Percentiles rank a stretch among this genome's conserved stretches.
phyloP scores from a whole-genome alignment of 2,329 filamentous ascomycete genomes.

The Arthrocladium fulminans region DNA sequence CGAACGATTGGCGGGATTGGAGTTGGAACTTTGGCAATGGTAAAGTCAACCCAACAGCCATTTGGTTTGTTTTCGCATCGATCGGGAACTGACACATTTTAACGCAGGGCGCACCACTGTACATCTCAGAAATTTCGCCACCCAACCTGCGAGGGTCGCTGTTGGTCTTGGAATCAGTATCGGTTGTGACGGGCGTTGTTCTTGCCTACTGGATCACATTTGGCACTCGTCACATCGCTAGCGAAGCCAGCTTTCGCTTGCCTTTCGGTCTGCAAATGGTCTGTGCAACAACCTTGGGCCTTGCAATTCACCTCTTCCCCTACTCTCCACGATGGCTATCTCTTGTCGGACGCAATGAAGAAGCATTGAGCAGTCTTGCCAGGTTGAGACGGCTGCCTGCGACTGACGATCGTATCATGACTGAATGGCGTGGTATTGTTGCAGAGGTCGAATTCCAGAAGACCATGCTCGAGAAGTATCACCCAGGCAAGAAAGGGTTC shows the following conservation, averaged over 20 bases:
- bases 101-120: constrained; percentile 14
- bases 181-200: constrained; percentile 41
- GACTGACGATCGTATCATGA: constrained; percentile 36
- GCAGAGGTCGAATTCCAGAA: constrained; percentile 42
- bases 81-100: no score
- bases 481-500: constrained; percentile 27
- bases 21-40: constrained; percentile 28
- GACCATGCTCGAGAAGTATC: constrained; percentile 32
- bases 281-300: constrained; percentile 26
- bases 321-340: constrained; percentile 41
- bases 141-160: constrained; percentile 27
- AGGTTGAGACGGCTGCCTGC: constrained; percentile 36
- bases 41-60: no score
- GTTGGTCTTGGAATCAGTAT: constrained; percentile 39
- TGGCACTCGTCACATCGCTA: constrained; percentile 37
- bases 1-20: constrained; percentile 30
- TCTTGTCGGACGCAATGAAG: constrained; percentile 31
- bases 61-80: no score
- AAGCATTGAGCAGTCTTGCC: constrained; percentile 31
- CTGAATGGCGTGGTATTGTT: constrained; percentile 43
- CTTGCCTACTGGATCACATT: constrained; percentile 48
- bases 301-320: constrained; percentile 39
- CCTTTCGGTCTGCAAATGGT: constrained; percentile 34
- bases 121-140: constrained; percentile 18
- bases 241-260: constrained; percentile 38